Conservation (phyloP, 2,329 filamentous ascomycete genomes). For the Macroventuria anomochaeta region DNA sequence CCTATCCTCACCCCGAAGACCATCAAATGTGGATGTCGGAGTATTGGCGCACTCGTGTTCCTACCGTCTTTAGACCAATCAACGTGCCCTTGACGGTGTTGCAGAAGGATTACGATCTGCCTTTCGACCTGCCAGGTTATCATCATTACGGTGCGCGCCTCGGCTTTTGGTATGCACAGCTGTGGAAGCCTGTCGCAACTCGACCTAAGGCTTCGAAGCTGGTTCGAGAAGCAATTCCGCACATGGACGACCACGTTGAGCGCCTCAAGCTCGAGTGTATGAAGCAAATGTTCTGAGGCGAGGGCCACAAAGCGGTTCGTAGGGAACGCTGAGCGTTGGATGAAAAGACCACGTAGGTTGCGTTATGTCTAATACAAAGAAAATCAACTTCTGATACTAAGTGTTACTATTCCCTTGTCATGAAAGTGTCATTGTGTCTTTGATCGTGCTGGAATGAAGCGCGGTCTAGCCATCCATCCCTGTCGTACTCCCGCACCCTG, state of each 20-base stretch:
- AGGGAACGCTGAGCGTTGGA: neutral
- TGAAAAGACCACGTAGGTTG: neutral
- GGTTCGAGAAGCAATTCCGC: neutral
- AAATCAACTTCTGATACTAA: neutral
- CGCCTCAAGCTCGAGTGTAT: neutral
- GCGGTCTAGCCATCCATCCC: slow-evolving; percentile 1
- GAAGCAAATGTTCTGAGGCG: neutral
- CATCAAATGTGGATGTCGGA: slow-evolving; percentile 2
- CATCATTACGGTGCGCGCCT: slow-evolving; percentile 18
- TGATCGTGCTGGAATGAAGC: slow-evolving; percentile 1
- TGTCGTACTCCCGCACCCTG: slow-evolving; percentile 11
- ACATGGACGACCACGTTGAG: slow-evolving; percentile 2
- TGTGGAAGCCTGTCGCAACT: neutral
- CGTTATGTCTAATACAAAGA: neutral
- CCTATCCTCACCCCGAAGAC: neutral
- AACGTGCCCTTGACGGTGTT: neutral
- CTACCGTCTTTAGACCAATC: neutral
- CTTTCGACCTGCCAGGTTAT: neutral
- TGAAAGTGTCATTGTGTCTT: neutral
- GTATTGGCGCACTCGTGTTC: neutral
- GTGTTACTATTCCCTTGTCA: neutral
- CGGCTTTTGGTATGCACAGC: slow-evolving; percentile 22
- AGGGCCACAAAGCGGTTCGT: neutral
- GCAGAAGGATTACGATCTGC: neutral
- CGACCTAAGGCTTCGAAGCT: slow-evolving; percentile 5